Base-by-base conservation (phyloP, 495 filamentous ascomycete species). In the Penicillium lagena region DNA sequence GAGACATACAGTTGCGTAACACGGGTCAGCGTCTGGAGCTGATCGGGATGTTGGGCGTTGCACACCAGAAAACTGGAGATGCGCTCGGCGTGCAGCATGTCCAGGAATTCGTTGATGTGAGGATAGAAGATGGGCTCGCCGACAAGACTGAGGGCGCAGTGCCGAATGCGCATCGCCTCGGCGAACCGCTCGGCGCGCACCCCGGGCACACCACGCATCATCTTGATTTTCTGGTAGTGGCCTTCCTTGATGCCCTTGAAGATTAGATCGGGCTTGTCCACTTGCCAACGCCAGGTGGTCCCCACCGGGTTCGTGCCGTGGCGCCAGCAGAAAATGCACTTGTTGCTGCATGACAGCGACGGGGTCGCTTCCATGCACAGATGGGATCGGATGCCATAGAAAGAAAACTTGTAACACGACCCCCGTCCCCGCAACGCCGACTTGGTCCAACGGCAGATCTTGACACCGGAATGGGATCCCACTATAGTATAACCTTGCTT, bases 121-220 rank as follows among this genome's bases (percentile, higher is more conserved):
- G 91, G 91, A 62, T 97, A 97, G 75, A 96, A 97, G 51, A 97
- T 95, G 7, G 91, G 91, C 60, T 97, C 91, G 45, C 91, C 91
- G 32, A 97, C 91, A 35, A 97, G 73, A 56, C 79, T 85, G 14
- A 97, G 71, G 1, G 91, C 91, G 62, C 91, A 97, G 63, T 97
- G 91, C 2, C 87, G 77, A 49, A 97, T 94, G 27, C 81, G 77
- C 85, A 96, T 90, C 0, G 90, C 91, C 64, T 96, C 91, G 5
- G 81, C 82, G 56, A 95, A 96, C 11, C 91, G 77, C 63, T 96
- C 91, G 0, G 91, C 87, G 8, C 91, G 78, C 7, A 97, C 88
- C 8, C 91, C 91, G 0, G 91, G 91, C 1, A 97, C 85, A 40
- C 90, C 91, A 40, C 85, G 83, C 77, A 97, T 75, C 87, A 93